A percentile compares a stretch with the other conserved stretches of the same genome.
Evolutionary conservation across 768 basidiomycete species (phyloP).

Genomic region (Phanerochaete sordida): DNA sequence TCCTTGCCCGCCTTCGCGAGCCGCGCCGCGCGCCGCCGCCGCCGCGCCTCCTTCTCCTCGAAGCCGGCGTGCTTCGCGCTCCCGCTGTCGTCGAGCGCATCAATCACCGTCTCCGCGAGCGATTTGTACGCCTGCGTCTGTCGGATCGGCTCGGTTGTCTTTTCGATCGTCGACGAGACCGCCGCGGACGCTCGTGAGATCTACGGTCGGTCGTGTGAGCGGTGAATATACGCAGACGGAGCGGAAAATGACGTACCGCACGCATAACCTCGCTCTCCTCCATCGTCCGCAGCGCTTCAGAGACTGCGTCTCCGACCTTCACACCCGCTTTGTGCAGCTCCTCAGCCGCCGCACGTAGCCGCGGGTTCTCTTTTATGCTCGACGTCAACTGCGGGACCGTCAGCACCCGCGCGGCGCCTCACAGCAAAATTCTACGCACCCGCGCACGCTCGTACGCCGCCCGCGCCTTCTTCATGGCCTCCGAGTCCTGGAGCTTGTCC

Average conservation of each 20-base stretch:
- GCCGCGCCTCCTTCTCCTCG: conserved; percentile 89
- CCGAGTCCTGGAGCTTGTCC: conserved; percentile 94
- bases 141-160: conserved; percentile 94
- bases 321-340: conserved; percentile 88
- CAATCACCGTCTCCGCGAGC: conserved; percentile 82
- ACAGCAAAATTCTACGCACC: conserved; percentile 44
- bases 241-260: conserved; percentile 46
- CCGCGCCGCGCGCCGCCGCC: conserved; percentile 74
- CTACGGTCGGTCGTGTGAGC: conserved; percentile 35
- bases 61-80: conserved; percentile 94
- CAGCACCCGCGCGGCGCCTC: background rate
- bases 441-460: conserved; percentile 93
- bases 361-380: conserved; percentile 95
- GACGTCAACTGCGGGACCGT: conserved; percentile 63
- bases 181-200: conserved; percentile 84
- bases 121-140: conserved; percentile 95
- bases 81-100: conserved; percentile 91
- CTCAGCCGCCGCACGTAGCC: conserved; percentile 87
- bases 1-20: conserved; percentile 81
- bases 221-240: background rate
- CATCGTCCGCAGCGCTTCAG: conserved; percentile 87
- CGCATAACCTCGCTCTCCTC: conserved; percentile 94
- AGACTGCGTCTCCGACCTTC: conserved; percentile 91
- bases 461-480: conserved; percentile 88
- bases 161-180: conserved; percentile 80